Conservation (phyloP, 257 asterid genomes). For the Eucommia ulmoides region DNA sequence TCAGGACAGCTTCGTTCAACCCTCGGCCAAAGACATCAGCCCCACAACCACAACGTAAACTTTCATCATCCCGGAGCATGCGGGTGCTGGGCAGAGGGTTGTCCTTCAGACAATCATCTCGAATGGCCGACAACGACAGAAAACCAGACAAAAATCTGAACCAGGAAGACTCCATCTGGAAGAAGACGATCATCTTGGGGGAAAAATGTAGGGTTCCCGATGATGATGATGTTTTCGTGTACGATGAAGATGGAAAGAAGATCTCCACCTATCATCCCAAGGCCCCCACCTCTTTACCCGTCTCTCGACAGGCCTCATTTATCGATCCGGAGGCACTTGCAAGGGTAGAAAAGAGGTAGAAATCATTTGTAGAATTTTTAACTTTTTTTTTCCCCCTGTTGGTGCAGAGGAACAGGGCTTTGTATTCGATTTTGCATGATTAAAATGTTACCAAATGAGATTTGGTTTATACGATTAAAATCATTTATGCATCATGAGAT, state of each 20-base stretch:
- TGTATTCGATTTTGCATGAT: too few species aligned
- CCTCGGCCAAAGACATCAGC: constrained; percentile 21
- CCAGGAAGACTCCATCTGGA: constrained; percentile 82
- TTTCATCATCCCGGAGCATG: constrained; percentile 42
- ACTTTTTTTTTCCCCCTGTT: too few species aligned
- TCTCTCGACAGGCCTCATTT: constrained; percentile 19
- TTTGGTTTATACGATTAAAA: neutral
- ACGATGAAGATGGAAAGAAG: constrained; percentile 58
- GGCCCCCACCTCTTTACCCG: constrained; percentile 8
- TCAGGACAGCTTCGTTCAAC: constrained; percentile 12
- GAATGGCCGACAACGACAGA: constrained; percentile 8
- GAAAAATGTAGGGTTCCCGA: constrained; percentile 71
- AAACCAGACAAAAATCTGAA: constrained; percentile 30
- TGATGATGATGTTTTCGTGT: constrained; percentile 31
- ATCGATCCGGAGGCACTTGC: constrained; percentile 1
- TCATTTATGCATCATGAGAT: neutral
- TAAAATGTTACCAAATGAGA: neutral
- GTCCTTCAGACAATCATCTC: constrained; percentile 12
- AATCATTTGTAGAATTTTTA: too few species aligned
- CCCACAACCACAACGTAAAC: constrained; percentile 11
- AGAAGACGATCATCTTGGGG: constrained; percentile 75
- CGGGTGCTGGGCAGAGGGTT: constrained; percentile 19
- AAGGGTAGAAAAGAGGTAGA: too few species aligned
- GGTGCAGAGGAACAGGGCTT: too few species aligned
- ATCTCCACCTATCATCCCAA: constrained; percentile 48